phyloP scores from a whole-genome alignment of 2,329 filamentous ascomycete species.

The Alternaria hordeiaustralica region DNA sequence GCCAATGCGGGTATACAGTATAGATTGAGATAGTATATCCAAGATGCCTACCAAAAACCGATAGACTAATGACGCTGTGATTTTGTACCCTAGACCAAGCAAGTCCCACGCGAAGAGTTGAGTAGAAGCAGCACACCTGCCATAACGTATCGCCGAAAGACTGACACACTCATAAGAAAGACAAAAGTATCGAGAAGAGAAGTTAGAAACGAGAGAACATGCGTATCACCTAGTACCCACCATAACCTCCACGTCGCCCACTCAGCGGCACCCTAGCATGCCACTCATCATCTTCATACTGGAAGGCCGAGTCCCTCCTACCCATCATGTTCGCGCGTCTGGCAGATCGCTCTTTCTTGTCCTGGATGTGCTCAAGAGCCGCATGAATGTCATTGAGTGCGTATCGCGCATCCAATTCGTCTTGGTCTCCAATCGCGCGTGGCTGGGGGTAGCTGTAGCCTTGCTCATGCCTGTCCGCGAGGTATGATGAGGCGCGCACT shows the following conservation, averaged over 20 bases:
- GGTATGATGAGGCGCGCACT: conserved; percentile 11
- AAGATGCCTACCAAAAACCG: too few species aligned
- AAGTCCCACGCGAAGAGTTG: neutral
- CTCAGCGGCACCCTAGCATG: neutral
- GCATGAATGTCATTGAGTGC: conserved; percentile 4
- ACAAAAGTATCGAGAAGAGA: neutral
- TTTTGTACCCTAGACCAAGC: too few species aligned
- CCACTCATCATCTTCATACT: conserved; percentile 15
- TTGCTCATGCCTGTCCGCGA: conserved; percentile 5
- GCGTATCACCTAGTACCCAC: neutral
- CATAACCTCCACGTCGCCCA: neutral
- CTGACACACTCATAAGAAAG: neutral
- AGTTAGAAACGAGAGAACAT: neutral
- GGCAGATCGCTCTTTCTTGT: neutral
- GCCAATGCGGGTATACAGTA: too few species aligned
- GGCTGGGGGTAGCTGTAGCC: neutral
- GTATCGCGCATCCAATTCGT: neutral
- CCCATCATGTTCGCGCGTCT: neutral
- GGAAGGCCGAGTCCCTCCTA: neutral
- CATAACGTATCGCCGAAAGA: neutral
- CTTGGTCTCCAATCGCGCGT: neutral
- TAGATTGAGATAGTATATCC: too few species aligned
- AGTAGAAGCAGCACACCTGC: neutral
- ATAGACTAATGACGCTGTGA: too few species aligned
- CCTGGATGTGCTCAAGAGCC: conserved; percentile 10